phyloP scores from a whole-genome alignment of 139 green algal genomes.

The Chlamydomonas incerta region DNA sequence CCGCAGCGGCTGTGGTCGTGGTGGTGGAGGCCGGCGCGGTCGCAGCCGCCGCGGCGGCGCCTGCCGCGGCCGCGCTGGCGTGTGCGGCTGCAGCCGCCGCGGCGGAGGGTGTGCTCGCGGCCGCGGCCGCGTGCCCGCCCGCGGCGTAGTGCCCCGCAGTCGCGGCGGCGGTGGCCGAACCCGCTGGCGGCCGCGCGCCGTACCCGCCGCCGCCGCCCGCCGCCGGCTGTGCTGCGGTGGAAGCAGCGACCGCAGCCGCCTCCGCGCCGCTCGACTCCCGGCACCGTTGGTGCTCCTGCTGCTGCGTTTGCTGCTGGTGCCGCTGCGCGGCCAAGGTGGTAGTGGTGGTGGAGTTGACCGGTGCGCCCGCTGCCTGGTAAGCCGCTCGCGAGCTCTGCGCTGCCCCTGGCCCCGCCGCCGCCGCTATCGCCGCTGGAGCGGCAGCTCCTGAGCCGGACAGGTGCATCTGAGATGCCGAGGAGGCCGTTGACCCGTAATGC shows the following conservation, averaged over 20 bases:
- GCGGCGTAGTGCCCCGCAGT: background rate
- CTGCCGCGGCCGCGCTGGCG: background rate
- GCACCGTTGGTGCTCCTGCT: constrained; percentile 7
- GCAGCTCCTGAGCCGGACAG: no score
- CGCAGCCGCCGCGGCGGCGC: background rate
- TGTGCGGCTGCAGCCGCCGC: background rate
- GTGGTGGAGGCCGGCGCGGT: background rate
- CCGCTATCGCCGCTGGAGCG: background rate
- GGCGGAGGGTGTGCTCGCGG: background rate
- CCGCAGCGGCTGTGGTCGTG: background rate
- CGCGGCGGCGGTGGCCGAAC: background rate
- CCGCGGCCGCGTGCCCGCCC: no score
- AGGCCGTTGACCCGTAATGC: no score
- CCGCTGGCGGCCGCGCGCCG: background rate
- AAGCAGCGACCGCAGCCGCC: background rate
- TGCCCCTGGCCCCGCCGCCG: background rate
- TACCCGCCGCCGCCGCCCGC: background rate
- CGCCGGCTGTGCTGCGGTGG: background rate
- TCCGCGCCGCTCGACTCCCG: background rate
- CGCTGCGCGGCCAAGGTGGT: no score
- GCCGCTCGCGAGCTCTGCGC: background rate
- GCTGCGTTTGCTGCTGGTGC: background rate
- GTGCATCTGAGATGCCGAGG: no score
- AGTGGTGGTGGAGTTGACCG: no score
- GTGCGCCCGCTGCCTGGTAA: no score